Percentiles rank a stretch among this genome's conserved stretches.
These are phyloP conservation scores for Colletotrichum higginsianum DNA, from an alignment of 2,329 filamentous ascomycete genomes.

Conservation along the genomic window DNA sequence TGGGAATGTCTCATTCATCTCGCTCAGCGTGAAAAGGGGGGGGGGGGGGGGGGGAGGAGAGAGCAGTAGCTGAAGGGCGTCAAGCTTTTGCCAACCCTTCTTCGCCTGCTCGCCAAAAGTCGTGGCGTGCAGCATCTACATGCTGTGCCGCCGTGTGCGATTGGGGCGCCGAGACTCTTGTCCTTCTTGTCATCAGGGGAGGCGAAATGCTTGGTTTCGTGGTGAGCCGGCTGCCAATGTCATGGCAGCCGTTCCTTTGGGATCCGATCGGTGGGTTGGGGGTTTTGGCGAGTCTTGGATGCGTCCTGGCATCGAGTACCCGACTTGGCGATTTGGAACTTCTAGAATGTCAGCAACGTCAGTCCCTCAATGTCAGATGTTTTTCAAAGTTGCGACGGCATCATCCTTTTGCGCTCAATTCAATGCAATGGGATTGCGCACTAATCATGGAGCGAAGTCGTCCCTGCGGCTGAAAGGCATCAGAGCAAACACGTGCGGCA, in stretches of 20 bases:
- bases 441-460: background rate
- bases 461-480: background rate
- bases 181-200: conserved; percentile 26
- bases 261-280: conserved; percentile 17
- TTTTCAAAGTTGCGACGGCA: background rate
- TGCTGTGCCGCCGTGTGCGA: background rate
- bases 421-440: background rate
- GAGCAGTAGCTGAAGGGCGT: background rate
- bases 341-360: conserved; percentile 21
- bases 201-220: conserved; percentile 20
- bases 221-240: conserved; percentile 15
- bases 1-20: background rate
- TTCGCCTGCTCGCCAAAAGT: conserved; percentile 1
- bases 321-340: conserved; percentile 23
- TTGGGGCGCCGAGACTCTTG: conserved; percentile 31
- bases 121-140: conserved; percentile 18
- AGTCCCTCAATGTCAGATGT: background rate
- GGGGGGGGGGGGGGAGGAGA: background rate
- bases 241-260: background rate
- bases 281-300: conserved; percentile 23
- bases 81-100: conserved; percentile 30
- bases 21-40: background rate
- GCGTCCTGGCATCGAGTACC: conserved; percentile 34
- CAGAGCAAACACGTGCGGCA: background rate
- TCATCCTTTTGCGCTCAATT: background rate